phyloP scores from a whole-genome alignment of 352 stramenopile species.

The Lagenidium giganteum region DNA sequence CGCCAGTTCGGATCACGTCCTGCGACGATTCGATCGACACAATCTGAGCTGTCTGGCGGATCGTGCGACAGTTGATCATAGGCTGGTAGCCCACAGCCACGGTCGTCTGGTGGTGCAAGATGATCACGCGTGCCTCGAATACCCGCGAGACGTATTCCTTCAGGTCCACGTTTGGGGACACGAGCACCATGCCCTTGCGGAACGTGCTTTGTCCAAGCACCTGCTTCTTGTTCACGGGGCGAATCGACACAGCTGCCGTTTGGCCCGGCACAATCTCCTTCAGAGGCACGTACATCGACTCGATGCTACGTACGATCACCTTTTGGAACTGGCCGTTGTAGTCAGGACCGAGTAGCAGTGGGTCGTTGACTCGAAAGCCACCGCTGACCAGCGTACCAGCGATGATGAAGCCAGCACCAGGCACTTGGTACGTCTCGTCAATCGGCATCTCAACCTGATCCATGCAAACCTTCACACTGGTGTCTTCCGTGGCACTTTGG shows the following conservation, averaged over 20 bases:
- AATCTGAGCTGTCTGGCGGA: slow-evolving; percentile 89
- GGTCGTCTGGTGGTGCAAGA: slow-evolving; percentile 95
- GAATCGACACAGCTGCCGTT: slow-evolving; percentile 80
- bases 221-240: slow-evolving; percentile 88
- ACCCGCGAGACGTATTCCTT: slow-evolving; percentile 70
- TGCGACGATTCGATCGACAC: slow-evolving; percentile 78
- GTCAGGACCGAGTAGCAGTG: slow-evolving; percentile 88
- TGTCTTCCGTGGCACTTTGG: slow-evolving; percentile 1
- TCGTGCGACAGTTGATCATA: slow-evolving; percentile 92
- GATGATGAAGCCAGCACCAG: slow-evolving; percentile 92
- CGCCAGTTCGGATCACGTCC: slow-evolving; percentile 87
- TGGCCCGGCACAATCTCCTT: slow-evolving; percentile 85
- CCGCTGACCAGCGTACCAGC: slow-evolving; percentile 92
- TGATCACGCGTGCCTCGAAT: slow-evolving; percentile 92
- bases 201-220: slow-evolving; percentile 79
- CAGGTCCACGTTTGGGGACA: slow-evolving; percentile 78
- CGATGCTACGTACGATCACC: slow-evolving; percentile 81
- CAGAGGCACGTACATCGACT: slow-evolving; percentile 87
- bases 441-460: slow-evolving; percentile 84
- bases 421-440: slow-evolving; percentile 89
- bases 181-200: slow-evolving; percentile 90
- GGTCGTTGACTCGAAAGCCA: slow-evolving; percentile 83
- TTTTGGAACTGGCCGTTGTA: slow-evolving; percentile 86
- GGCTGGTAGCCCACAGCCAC: slow-evolving; percentile 92
- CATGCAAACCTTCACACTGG: background rate